Evolutionary conservation across 2,329 filamentous ascomycete species (phyloP), one percentile per base, ranked within the genome.

Genomic region (Cladorrhinum sp.): DNA sequence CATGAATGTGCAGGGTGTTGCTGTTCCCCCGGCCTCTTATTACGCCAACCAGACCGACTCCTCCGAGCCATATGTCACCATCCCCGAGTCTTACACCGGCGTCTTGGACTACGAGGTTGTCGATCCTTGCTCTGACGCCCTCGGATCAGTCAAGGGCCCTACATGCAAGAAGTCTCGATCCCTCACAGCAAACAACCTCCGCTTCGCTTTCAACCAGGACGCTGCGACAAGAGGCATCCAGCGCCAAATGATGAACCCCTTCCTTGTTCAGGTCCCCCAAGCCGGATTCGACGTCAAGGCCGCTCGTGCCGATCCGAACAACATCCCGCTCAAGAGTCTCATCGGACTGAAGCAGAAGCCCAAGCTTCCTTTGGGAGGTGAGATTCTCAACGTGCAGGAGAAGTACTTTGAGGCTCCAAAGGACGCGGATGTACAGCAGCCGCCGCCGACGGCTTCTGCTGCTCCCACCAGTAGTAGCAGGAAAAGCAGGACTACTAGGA

Each of bases 181-280:
- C 54, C 71, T 57, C 64, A 64, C 54, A 30, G 66, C 57, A 2
- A 30, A 30, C 33, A 36, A 36, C 2, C 64, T 69, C 53, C 53
- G 63, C 20, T 81, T 75, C 62, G 66, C 71, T 54, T 61, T 71
- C 1, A 68, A 74, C 49, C 75, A 77, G 60, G 72, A 79, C 67
- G 71, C 78, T 58, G 77, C 77, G 69, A 71, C 69, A 58, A 76
- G 74, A 24, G 81, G 77, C 50, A 77, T 83, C 63, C 68, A 75
- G 61, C 68, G 68, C 3, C 80, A 83, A 72, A 77, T 83, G 69
- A 62, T 65, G 33, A 76, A 73, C 63, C 75, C 76, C 67, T 83
- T 78, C 65, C 72, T 78, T 56, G 79, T 84, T 58, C 66, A 73
- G 33, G 72, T 81, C 21, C 65, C 72, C 3, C 39, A 69, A 62